These are phyloP conservation scores for Sideroxylon spinosum DNA, from an alignment of 179 eudicot genomes.

Conservation along the genomic window DNA sequence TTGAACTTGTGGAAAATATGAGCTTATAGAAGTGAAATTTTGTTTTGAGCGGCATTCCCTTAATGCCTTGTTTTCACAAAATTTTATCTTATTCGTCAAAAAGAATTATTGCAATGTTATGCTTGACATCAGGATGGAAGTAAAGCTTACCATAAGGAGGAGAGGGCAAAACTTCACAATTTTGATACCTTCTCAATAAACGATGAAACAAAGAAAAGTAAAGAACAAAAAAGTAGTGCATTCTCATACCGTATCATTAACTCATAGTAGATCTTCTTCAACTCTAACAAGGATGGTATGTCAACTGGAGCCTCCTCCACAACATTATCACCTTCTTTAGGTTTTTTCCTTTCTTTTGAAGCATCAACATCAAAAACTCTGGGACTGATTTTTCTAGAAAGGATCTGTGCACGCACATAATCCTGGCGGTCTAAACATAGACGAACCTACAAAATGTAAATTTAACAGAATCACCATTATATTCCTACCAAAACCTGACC, in stretches of 20 bases:
- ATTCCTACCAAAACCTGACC: slow-evolving; percentile 1
- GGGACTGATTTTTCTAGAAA: slow-evolving; percentile 84
- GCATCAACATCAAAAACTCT: slow-evolving; percentile 82
- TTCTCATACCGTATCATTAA: slow-evolving; percentile 70
- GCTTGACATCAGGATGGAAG: background rate
- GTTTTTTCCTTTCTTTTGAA: slow-evolving; percentile 82
- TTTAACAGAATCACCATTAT: background rate
- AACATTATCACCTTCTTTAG: slow-evolving; percentile 83
- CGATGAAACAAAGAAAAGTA: too few species aligned
- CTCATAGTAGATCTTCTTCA: slow-evolving; percentile 86
- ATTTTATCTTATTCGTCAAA: background rate
- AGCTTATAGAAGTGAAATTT: too few species aligned
- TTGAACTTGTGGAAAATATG: too few species aligned
- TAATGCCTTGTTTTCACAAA: background rate
- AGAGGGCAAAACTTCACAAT: too few species aligned
- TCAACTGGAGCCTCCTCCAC: slow-evolving; percentile 96
- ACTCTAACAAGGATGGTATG: slow-evolving; percentile 75
- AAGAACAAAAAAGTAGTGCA: too few species aligned
- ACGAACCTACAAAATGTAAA: slow-evolving; percentile 51
- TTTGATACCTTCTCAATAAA: too few species aligned
- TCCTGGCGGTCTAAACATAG: slow-evolving; percentile 82
- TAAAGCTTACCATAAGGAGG: too few species aligned
- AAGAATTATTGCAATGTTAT: background rate
- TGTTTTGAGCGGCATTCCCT: too few species aligned
- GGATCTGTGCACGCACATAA: slow-evolving; percentile 91